phyloP scores from a whole-genome alignment of 805 yeast genomes.

The Barnettozyma salicaria region DNA sequence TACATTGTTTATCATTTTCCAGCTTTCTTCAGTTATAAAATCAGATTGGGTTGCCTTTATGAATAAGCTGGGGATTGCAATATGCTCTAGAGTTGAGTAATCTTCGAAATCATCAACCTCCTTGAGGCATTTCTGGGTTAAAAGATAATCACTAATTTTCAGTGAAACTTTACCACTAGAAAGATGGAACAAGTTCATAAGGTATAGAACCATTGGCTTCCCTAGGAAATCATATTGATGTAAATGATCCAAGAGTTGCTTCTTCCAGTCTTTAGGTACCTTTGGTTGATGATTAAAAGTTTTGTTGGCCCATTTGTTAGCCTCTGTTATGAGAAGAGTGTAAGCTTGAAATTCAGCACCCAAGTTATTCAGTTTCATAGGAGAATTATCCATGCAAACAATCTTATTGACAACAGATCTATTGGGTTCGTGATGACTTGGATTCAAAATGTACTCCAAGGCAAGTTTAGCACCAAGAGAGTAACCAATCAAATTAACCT shows the following conservation, averaged over 20 bases:
- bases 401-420: constrained; percentile 30
- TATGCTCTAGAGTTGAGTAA: not conserved
- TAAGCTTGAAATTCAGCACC: constrained; percentile 27
- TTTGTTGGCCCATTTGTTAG: constrained; percentile 6
- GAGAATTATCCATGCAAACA: constrained; percentile 45
- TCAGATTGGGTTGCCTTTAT: constrained; percentile 39
- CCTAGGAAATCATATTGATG: constrained; percentile 8
- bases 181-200: constrained; percentile 15
- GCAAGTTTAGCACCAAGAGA: constrained; percentile 60
- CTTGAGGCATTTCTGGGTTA: constrained; percentile 12
- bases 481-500: constrained; percentile 41
- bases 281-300: not conserved
- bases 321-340: constrained; percentile 8
- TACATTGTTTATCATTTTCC: constrained; percentile 4
- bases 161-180: constrained; percentile 12
- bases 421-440: constrained; percentile 19
- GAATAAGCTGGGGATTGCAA: constrained; percentile 29
- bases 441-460: constrained; percentile 37
- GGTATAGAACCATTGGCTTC: constrained; percentile 13
- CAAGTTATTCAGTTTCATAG: constrained; percentile 27
- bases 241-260: constrained; percentile 3
- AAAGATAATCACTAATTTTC: constrained; percentile 24
- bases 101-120: constrained; percentile 28
- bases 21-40: constrained; percentile 33
- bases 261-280: constrained; percentile 1